Evolutionary conservation across 164 flowering plant species (phyloP), one percentile per base, ranked within the genome.

Genomic region (Warburgia ugandensis): DNA sequence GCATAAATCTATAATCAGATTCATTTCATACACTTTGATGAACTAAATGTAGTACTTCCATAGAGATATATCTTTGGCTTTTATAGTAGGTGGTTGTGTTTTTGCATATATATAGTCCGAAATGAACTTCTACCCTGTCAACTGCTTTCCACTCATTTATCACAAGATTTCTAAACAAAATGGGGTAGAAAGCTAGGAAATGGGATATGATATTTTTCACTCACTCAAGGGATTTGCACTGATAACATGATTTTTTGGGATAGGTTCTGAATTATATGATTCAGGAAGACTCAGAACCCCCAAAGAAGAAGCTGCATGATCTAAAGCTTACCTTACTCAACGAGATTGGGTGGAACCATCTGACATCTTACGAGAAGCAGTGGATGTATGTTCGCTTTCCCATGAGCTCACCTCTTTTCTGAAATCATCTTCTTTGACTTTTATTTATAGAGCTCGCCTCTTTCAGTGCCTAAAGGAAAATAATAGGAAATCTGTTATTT

Each of bases 251-350:
- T 26, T 25, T 29, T n/a, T 22, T 54, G 50, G 43, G 51, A 12
- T 67, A 92, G 98, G 86, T 73, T 30, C 38, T 87, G 50, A 75
- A 50, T 62, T 94, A 80, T 47, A 56, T 86, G 56, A 83, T 92
- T 54, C 80, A 87, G 71, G 83, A 78, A 27, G 81, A 78, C 5
- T 73, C 70, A 3, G 83, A 76, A 4, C 81, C 86, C 54, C 84
- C 98, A 7, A 92, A 85, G 79, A 83, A 71, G 77, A 78, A 87
- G 57, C 64, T 85, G 28, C 85, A 87, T 59, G 86, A 92, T 26
- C 49, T 78, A 29, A 87, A 77, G 73, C 65, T 92, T 9, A 72
- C 83, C 37, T 56, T 92, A 64, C 83, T 92, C 27, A 50, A 44
- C 11, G 28, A 59, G 55, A 31, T 51, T 41, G 62, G 56, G 21